Conservation (phyloP, 306 rosid species). For the Sesbania bispinosa region DNA sequence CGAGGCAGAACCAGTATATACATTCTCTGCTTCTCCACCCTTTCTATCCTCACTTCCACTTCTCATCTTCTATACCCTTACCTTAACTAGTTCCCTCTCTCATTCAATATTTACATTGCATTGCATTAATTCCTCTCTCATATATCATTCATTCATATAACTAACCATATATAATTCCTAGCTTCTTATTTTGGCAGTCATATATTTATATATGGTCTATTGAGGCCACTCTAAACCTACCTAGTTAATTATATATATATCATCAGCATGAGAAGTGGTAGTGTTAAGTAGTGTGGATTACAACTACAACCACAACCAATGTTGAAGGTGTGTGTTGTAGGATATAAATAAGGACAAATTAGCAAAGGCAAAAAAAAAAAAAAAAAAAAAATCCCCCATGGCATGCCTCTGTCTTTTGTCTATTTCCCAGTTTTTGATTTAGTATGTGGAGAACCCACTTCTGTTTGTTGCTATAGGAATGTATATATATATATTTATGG, state of each 20-base stretch:
- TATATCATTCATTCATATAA: no score
- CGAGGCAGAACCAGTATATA: slow-evolving; percentile 73
- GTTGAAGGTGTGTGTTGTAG: background rate
- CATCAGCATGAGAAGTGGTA: no score
- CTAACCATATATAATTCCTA: no score
- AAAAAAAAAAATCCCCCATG: background rate
- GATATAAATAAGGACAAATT: slow-evolving; percentile 10
- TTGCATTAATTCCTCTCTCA: background rate
- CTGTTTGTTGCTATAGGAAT: slow-evolving; percentile 24
- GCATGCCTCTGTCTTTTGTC: slow-evolving; percentile 18
- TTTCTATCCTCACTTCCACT: slow-evolving; percentile 15
- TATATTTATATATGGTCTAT: background rate
- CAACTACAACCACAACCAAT: background rate
- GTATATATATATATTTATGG: slow-evolving; percentile 34
- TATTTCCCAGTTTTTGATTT: slow-evolving; percentile 20
- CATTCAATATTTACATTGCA: no score
- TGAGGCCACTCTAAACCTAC: background rate
- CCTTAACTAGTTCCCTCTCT: background rate
- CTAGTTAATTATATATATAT: background rate
- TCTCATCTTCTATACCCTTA: background rate
- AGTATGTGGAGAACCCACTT: slow-evolving; percentile 48
- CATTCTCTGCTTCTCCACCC: slow-evolving; percentile 46
- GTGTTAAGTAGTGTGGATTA: background rate
- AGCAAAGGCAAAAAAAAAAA: background rate
- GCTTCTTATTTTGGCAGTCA: background rate